These are phyloP conservation scores for Claviceps paspali DNA, from an alignment of 2,329 filamentous ascomycete genomes.

Conservation along the genomic window DNA sequence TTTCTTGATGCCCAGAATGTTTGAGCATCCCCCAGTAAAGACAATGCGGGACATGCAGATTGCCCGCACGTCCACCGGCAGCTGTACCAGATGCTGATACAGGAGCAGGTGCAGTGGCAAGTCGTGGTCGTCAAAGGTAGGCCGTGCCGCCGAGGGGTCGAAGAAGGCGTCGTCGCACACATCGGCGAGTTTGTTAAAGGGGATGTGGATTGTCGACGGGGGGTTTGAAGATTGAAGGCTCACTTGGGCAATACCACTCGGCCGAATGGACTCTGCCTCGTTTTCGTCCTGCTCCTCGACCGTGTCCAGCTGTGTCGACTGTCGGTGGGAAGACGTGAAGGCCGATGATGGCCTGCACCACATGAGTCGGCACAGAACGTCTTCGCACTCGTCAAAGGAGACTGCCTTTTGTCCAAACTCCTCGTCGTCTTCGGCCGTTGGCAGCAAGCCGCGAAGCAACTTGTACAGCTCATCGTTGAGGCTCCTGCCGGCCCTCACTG, in stretches of 20 bases:
- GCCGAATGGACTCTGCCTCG: slow-evolving; percentile 18
- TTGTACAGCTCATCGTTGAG: slow-evolving; percentile 56
- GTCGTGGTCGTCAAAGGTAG: slow-evolving; percentile 73
- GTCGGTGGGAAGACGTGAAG: slow-evolving; percentile 17
- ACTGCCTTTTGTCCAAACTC: slow-evolving; percentile 24
- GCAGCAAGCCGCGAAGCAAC: slow-evolving; percentile 29
- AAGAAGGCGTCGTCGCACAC: slow-evolving; percentile 68
- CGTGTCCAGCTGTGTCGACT: slow-evolving; percentile 27
- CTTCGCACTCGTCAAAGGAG: slow-evolving; percentile 68
- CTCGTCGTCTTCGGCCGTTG: slow-evolving; percentile 15
- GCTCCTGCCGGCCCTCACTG: slow-evolving; percentile 56
- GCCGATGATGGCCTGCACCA: slow-evolving; percentile 51
- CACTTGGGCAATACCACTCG: slow-evolving; percentile 22
- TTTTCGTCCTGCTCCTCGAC: slow-evolving; percentile 44
- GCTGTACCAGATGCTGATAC: slow-evolving; percentile 57
- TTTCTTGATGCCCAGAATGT: slow-evolving; percentile 62
- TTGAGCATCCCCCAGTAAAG: slow-evolving; percentile 68
- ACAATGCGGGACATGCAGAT: slow-evolving; percentile 80
- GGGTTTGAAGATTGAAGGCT: slow-evolving; percentile 31
- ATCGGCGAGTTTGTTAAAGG: slow-evolving; percentile 55
- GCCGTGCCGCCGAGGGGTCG: slow-evolving; percentile 31
- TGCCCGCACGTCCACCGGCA: slow-evolving; percentile 70
- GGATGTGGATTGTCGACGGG: slow-evolving; percentile 43
- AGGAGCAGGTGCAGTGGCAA: slow-evolving; percentile 61
- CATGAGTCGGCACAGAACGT: slow-evolving; percentile 56